A percentile compares a stretch with the other conserved stretches of the same genome.
Evolutionary conservation across 768 basidiomycete genomes (phyloP).

Genomic region (Sporobolomyces pararoseus): DNA sequence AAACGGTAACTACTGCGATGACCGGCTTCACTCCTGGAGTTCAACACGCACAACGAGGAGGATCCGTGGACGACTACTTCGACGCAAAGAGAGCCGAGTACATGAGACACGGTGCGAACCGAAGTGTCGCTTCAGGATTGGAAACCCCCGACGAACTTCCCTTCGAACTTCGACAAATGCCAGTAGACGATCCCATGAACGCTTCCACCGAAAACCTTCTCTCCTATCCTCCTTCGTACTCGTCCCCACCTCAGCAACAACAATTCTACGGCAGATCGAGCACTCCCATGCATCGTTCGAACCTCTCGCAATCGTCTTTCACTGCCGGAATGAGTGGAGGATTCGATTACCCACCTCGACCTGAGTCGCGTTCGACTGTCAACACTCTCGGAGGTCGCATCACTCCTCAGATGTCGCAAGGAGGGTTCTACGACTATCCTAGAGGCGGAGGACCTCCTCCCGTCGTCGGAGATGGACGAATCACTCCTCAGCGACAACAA

Average conservation of each 20-base stretch:
- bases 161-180: slow-evolving; percentile 35
- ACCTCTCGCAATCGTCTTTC: slow-evolving; percentile 11
- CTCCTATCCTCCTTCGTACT: slow-evolving; percentile 15
- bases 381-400: slow-evolving; percentile 1
- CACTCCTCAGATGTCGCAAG: slow-evolving; percentile 2
- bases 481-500: background rate
- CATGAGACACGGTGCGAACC: slow-evolving; percentile 21
- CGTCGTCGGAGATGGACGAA: background rate
- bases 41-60: background rate
- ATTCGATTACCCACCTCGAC: slow-evolving; percentile 13
- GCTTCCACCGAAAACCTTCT: slow-evolving; percentile 35
- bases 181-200: slow-evolving; percentile 10
- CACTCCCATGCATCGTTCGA: slow-evolving; percentile 15
- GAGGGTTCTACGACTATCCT: slow-evolving; percentile 7
- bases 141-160: slow-evolving; percentile 30
- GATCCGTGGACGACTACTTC: slow-evolving; percentile 35
- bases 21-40: slow-evolving; percentile 10
- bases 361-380: slow-evolving; percentile 10
- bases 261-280: background rate
- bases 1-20: slow-evolving; percentile 36
- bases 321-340: background rate
- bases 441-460: slow-evolving; percentile 2
- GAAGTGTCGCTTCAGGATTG: background rate
- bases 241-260: slow-evolving; percentile 1
- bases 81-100: slow-evolving; percentile 19